Base-by-base conservation (phyloP, 106 monocot species). In the Chionographis japonica region DNA sequence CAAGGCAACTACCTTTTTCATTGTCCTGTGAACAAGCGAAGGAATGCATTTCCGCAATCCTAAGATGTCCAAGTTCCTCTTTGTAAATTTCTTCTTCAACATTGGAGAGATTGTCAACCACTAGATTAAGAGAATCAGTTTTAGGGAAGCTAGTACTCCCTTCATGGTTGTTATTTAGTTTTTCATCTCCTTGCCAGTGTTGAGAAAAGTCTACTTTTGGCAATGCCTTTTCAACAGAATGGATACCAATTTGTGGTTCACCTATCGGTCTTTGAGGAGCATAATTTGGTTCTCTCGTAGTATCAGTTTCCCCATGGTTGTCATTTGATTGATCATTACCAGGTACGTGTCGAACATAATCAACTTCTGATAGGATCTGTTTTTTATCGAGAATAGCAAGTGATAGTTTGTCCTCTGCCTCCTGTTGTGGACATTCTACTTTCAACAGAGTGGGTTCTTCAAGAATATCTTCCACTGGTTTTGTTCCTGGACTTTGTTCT, bases 401-500 rank as follows among this genome's bases (percentile, higher is more conserved):
- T 60, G 62, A 54, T 1, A 54, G 63, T 4, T 75, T 72, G 14
- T 74, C 78, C 54, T 12, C 61, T 53, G 69, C 54, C n/a, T 54
- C 70, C 66, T 74, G 58, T 35, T 15, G 38, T 59, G 62, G 70
- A 70, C 49, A 75, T 8, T 75, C 84, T 69, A 56, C 68, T 51
- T 71, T 75, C 67, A 77, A 39, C 50, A 81, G 49, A 36, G 61
- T 46, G 53, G 49, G 27, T 55, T 81, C 76, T 60, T 79, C 84
- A 19, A 68, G 68, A 66, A 43, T 75, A 40, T 43, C 66, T 62
- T 76, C 72, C 55, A 62, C 50, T 67, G 77, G 20, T 55, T 77
- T 70, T 66, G 61, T 37, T 66, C 56, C 74, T 52, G 66, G 57
- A 75, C 61, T 81, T 68, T 62, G 84, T 71, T 78, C 81, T 18